These are phyloP conservation scores for Elsinoe australis DNA, from an alignment of 2,329 filamentous ascomycete species.

Conservation along the genomic window DNA sequence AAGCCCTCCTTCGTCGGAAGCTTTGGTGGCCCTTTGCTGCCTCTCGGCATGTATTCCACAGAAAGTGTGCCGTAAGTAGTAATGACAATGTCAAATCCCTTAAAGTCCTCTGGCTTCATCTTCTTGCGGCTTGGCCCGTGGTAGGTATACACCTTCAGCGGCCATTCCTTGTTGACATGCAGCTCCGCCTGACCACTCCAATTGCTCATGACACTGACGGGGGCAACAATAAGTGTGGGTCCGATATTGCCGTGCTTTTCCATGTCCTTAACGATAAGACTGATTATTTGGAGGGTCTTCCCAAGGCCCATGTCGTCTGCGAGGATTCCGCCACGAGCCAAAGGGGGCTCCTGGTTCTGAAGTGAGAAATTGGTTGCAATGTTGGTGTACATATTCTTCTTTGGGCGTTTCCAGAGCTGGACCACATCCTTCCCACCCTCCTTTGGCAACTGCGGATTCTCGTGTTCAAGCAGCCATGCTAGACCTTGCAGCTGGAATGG, in stretches of 20 bases:
- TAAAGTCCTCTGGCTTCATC: conserved; percentile 49
- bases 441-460: conserved; percentile 59
- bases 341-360: conserved; percentile 47
- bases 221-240: conserved; percentile 73
- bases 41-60: conserved; percentile 52
- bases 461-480: conserved; percentile 72
- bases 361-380: conserved; percentile 62
- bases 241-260: conserved; percentile 29
- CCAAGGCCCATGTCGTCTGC: conserved; percentile 91
- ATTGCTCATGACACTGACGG: conserved; percentile 82
- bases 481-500: conserved; percentile 76
- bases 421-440: conserved; percentile 54
- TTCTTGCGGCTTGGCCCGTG: conserved; percentile 57
- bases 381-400: conserved; percentile 49
- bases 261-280: conserved; percentile 58
- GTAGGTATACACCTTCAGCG: conserved; percentile 63
- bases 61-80: conserved; percentile 75
- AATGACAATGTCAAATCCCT: conserved; percentile 66
- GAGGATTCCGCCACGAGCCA: conserved; percentile 75
- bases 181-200: conserved; percentile 72
- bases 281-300: conserved; percentile 81
- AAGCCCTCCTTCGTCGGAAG: conserved; percentile 41
- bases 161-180: conserved; percentile 59
- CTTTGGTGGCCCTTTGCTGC: conserved; percentile 33
- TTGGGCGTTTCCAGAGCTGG: conserved; percentile 65